These are phyloP conservation scores for Auricularia heimuer DNA, from an alignment of 768 basidiomycete species.

Conservation along the genomic window DNA sequence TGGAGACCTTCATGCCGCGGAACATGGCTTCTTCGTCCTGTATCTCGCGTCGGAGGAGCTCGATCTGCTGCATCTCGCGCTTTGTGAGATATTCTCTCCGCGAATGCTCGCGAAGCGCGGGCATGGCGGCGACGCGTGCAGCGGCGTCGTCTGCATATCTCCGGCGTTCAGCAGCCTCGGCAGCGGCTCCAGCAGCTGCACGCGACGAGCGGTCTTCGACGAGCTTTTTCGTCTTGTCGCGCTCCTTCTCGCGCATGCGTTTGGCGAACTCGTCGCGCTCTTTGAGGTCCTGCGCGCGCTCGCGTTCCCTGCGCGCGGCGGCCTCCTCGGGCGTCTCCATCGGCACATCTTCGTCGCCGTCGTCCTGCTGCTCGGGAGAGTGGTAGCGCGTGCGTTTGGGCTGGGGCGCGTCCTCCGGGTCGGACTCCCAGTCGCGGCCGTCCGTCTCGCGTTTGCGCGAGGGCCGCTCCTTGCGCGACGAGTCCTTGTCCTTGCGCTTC, in stretches of 20 bases:
- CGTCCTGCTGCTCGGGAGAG: conserved; percentile 22
- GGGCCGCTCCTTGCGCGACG: neutral
- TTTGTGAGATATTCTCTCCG: conserved; percentile 95
- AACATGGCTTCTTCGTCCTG: conserved; percentile 90
- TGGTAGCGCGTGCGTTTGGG: conserved; percentile 39
- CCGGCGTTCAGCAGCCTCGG: conserved; percentile 74
- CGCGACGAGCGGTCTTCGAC: conserved; percentile 88
- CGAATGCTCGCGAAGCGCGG: conserved; percentile 76
- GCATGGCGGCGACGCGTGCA: conserved; percentile 41
- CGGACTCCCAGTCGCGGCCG: conserved; percentile 81
- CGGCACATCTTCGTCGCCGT: conserved; percentile 35
- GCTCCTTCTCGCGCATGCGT: conserved; percentile 73
- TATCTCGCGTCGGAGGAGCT: conserved; percentile 85
- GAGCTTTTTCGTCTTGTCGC: conserved; percentile 78
- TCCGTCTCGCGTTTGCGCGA: conserved; percentile 71
- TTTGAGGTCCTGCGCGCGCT: conserved; percentile 65
- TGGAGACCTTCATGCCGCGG: conserved; percentile 82
- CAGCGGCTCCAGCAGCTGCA: conserved; percentile 49
- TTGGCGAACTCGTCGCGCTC: conserved; percentile 93
- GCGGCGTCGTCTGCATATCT: conserved; percentile 69
- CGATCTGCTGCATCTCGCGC: conserved; percentile 92
- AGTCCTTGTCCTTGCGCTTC: neutral
- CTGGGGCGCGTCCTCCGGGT: conserved; percentile 64
- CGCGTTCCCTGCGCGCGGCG: conserved; percentile 55
- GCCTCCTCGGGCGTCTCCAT: conserved; percentile 59